Evolutionary conservation across 257 asterid genomes (phyloP), one percentile per base, ranked within the genome.

Genomic region (Avicennia marina): DNA sequence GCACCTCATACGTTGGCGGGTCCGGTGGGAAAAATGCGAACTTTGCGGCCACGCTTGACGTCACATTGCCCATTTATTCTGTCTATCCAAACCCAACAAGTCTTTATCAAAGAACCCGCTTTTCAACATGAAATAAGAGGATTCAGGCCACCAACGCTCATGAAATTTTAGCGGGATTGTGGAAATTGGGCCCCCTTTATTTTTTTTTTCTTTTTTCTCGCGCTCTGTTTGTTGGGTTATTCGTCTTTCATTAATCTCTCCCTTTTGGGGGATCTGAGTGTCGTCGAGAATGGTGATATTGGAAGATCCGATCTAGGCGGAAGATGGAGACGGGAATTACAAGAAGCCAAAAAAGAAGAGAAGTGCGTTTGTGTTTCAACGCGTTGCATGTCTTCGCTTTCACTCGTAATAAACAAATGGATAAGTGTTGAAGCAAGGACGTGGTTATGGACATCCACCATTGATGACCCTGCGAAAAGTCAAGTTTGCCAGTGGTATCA

Each of bases 11-110:
- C 63, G 97, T 84, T 41, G 99, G 95, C 63, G 99, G 99, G 75
- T 89, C 87, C 40, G 99, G 99, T 22, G 97, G 99, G 36, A 93
- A 93, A 71, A 93, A 93, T 10, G 99, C 99, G 53, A 93, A 93
- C 68, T 86, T 93, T 56, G 99, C 85, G 27, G 99, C 99, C 60
- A 93, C 94, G 77, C 64, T 75, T 19, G 99, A 90, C 57, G 99
- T 93, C 73, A 89, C 96, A 74, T 89, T 93, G 58, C 99, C 99
- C 99, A 93, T 91, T 70, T 63, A 36, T 62, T 58, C 48, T 16
- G 9, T 49, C 20, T 3, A 46, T 15, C 39, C n/a, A n/a, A n/a
- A n/a, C n/a, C n/a, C n/a, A n/a, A n/a, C n/a, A n/a, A n/a, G n/a
- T n/a, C n/a, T n/a, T n/a, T 7, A 39, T 43, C 29, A 57, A 62